Percentiles rank a stretch among this genome's conserved stretches.
Conservation (phyloP, 2,329 filamentous ascomycete species). For the Colletotrichum spinosum region DNA sequence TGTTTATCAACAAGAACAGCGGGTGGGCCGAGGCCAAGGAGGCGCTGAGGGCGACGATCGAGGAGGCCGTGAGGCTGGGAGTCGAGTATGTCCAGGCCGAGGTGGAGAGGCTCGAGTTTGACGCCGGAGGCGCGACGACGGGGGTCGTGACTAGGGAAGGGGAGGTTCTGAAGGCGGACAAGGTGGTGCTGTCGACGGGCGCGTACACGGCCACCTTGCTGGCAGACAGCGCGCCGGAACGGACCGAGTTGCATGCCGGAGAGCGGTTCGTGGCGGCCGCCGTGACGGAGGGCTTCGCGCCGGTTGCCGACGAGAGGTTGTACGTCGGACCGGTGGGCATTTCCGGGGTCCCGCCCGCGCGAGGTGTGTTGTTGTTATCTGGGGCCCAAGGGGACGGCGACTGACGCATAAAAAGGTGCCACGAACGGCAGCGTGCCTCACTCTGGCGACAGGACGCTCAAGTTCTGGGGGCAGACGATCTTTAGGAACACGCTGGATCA, state of each 20-base stretch:
- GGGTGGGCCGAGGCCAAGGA: conserved; percentile 69
- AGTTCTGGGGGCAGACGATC: conserved; percentile 64
- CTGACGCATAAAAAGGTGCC: not conserved
- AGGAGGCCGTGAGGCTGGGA: conserved; percentile 58
- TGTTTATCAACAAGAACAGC: conserved; percentile 65
- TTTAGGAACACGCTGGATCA: conserved; percentile 60
- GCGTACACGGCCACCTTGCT: conserved; percentile 63
- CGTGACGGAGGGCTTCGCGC: conserved; percentile 60
- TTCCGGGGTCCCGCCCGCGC: conserved; percentile 24
- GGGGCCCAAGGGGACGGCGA: not conserved
- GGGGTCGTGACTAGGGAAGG: conserved; percentile 63
- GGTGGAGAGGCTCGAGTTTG: conserved; percentile 54
- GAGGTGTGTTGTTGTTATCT: conserved; percentile 6
- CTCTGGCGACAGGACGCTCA: conserved; percentile 50
- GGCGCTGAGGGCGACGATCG: conserved; percentile 59
- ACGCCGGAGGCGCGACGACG: conserved; percentile 50
- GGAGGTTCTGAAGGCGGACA: conserved; percentile 57
- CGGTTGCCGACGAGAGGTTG: conserved; percentile 51
- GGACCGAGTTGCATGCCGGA: conserved; percentile 59
- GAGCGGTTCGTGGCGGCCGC: conserved; percentile 63
- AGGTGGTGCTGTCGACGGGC: conserved; percentile 61
- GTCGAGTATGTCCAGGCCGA: conserved; percentile 63
- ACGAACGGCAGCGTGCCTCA: conserved; percentile 62
- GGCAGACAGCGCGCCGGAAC: conserved; percentile 54
- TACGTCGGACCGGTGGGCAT: conserved; percentile 56